Evolutionary conservation across 2,329 filamentous ascomycete genomes (phyloP), one percentile per base, ranked within the genome.

Genomic region (Cladophialophora exuberans): DNA sequence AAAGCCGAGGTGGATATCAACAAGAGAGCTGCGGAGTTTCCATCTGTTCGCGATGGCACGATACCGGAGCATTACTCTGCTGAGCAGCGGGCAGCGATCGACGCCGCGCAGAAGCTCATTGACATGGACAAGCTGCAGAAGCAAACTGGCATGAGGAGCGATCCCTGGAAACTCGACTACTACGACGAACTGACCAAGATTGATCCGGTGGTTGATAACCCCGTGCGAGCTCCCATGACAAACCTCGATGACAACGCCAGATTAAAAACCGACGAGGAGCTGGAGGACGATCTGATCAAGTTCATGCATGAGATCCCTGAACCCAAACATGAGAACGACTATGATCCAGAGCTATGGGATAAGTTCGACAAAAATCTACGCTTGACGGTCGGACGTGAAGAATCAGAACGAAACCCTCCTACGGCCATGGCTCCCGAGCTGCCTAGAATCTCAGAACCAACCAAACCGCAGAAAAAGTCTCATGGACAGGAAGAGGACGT

Each of bases 131-230:
- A 97, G 72, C 70, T 97, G 68, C 79, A 86, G 36, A 48, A 55
- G 17, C 42, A 52, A 78, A 83, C 28, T 88, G 62, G 80, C 83
- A 38, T 72, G 89, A 64, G 85, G 90, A 58, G 80, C 77, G 51
- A 91, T 96, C 69, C 81, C 85, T 88, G 89, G 78, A 78, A 79
- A 49, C 76, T 92, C 45, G 78, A 83, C 58, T 94, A 96, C 71
- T 75, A 93, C 52, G 91, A 97, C 70, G 90, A 96, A 71, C 88
- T 96, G 67, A 83, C 87, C 56, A 81, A 82, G 54, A 81, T 93
- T 60, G 83, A 90, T 67, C 89, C 90, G 49, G 79, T 89, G 45
- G 82, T 94, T 57, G 93, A 97, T 75, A 82, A 86, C 69, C 83
- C 76, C 77, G 70, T 81, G 74, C 63, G 78, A 73, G 70, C 74